Evolutionary conservation across 2,329 filamentous ascomycete species (phyloP), one percentile per base, ranked within the genome.

Genomic region (Tolypocladium ovalisporum): DNA sequence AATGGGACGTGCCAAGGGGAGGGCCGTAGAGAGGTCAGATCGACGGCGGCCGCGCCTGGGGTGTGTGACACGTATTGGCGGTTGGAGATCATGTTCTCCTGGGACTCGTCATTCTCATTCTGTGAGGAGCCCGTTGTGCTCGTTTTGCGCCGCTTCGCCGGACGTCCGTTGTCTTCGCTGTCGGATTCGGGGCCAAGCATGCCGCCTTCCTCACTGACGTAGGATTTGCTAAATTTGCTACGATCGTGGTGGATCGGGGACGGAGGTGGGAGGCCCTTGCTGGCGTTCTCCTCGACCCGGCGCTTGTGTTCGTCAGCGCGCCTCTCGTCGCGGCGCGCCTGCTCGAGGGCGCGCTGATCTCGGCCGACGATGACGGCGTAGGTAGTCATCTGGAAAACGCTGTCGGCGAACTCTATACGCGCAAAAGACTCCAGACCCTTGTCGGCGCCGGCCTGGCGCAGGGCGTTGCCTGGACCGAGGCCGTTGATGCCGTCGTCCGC

Each of bases 321-420:
- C 59, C 72, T 77, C 65, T 80, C 77, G 58, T 83, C 77, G 57
- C 74, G 73, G 51, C 77, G 75, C 27, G 82, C 82, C 62, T 81
- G 77, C 56, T 78, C 72, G 62, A 83, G 71, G 12, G 84, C 84
- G 55, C 77, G 73, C 64, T 85, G 78, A 69, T 91, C 88, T 60
- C 88, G 85, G 56, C 87, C 88, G 34, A 92, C 82, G 57, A 88
- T 81, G 63, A 91, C 80, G 55, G 82, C 79, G 64, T 86, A 86
- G 1, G 87, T 90, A 55, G 85, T 89, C 84, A 92, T 88, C 71
- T 89, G 88, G 69, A 89, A 91, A 57, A 85, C 81, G 66, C 87
- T 87, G 74, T 92, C 88, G 62, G 81, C 79, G 67, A 92, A 91
- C 64, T 85, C 82, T 60, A 92, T 75, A 55, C 77, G 75, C 49